Evolutionary conservation across 805 yeast species (phyloP), one percentile per base, ranked within the genome.

Genomic region (Ogataea paradorogensis): DNA sequence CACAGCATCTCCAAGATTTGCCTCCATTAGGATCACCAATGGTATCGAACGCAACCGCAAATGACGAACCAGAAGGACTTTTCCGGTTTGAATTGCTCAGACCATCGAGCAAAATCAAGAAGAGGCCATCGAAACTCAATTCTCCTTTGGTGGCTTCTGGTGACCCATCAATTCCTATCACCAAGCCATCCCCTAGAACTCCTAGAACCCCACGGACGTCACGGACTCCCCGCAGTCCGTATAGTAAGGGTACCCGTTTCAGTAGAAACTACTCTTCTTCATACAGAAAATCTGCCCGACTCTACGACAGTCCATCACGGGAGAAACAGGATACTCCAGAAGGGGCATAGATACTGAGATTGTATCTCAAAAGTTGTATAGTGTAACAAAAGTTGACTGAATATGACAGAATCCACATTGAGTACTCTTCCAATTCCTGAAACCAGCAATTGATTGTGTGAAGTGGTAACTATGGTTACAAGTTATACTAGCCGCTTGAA

Each of bases 51-150:
- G 63, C 47, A 32, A 30, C 46, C 11, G 27, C 48, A 27, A 54
- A 39, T 40, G 62, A 56, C 9, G 63, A 67, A 1, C 53, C 61
- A 13, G 76, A 71, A 18, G 72, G 71, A 23, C 51, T 66, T 23
- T 71, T 73, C 56, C 59, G 75, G 33, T 71, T 71, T 46, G 78
- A 72, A 40, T 52, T 71, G 11, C 54, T 67, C 16, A 53, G 69
- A 18, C 59, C 65, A 8, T 58, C 70, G 0, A 65, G 62, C 44
- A 63, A 65, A 38, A 51, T 51, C 20, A 63, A 60, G 40, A 62
- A 64, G 42, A 50, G 59, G 36, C 61, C 66, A 3, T 46, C 51
- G 9, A 50, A 56, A 18, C 33, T 55, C 11, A 44, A 45, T 14
- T 36, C 57, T 0, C 54, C 58, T 9, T 47, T 46, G 15, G 45